Evolutionary conservation across 2,329 filamentous ascomycete genomes (phyloP).

Genomic region (Colletotrichum lupini): DNA sequence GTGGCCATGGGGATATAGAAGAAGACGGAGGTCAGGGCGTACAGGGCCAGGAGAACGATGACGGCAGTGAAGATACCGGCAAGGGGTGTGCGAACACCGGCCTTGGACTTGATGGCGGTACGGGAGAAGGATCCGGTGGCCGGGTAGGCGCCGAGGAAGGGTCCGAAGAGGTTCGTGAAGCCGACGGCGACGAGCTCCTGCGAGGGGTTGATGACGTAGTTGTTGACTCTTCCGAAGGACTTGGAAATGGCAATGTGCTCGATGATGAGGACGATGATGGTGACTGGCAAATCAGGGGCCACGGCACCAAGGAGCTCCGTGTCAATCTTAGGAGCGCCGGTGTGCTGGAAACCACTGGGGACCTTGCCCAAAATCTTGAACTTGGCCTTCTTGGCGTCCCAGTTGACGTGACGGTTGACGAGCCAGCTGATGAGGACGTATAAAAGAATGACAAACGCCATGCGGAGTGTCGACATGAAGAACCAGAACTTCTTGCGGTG

Average conservation of each 20-base stretch:
- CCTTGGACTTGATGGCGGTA: constrained; percentile 87
- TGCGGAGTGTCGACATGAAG: constrained; percentile 81
- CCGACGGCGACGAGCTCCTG: constrained; percentile 85
- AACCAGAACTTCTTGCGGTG: constrained; percentile 77
- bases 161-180: constrained; percentile 78
- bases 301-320: constrained; percentile 70
- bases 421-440: constrained; percentile 83
- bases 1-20: constrained; percentile 82
- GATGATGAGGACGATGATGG: constrained; percentile 82
- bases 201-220: constrained; percentile 82
- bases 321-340: constrained; percentile 73
- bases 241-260: constrained; percentile 89
- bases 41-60: constrained; percentile 81
- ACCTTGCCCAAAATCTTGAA: constrained; percentile 76
- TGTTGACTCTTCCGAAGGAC: constrained; percentile 82
- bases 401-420: constrained; percentile 69
- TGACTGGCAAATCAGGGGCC: constrained; percentile 73
- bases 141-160: constrained; percentile 72
- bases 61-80: constrained; percentile 82
- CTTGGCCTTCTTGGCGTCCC: constrained; percentile 58
- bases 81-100: constrained; percentile 82
- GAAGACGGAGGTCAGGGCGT: constrained; percentile 81
- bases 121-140: constrained; percentile 65
- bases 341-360: constrained; percentile 79
- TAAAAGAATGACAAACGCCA: constrained; percentile 82